Base-by-base conservation (phyloP, 176 grass and related monocot species). In the Bonia amplexicaulis region DNA sequence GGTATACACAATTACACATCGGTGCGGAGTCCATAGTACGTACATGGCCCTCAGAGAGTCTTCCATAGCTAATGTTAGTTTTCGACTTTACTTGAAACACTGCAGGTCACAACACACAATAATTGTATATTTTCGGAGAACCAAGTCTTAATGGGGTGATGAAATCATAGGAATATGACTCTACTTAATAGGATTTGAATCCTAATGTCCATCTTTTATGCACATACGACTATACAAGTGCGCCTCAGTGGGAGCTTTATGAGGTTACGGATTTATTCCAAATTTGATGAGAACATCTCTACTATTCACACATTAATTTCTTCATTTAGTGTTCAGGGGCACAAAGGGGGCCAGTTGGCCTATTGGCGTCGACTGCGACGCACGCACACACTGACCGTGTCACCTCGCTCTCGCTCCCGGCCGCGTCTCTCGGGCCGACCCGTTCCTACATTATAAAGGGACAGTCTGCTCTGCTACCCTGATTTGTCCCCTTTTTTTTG, bases 351-450 rank as follows among this genome's bases (percentile, higher is more conserved):
- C 5, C 4, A 5, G 35, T 37, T 37, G 35, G 35, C 35, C 35
- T 0, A 37, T 37, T 37, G 35, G 35, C 60, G 74, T 98, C 14
- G 82, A 49, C 42, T 96, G 91, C 70, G 86, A 91, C 69, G 51
- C 58, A 3, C 82, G 74, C 54, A 79, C 89, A 71, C 54, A 79
- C 87, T 16, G 91, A 88, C 58, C 90, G 96, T 17, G 93, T 96
- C 55, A 82, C 81, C 19, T 80, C 82, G 77, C 86, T 99, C 48
- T 26, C 83, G 0, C 83, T 99, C 33, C 89, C 78, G 15, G 85
- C 78, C 20, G 85, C 94, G 23, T 77, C 93, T 99, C 73, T 90
- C 96, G 0, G 96, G 96, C 37, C 37, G 2, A 31, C 31, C 31
- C 31, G 0, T 31, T 31, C 2, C 31, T 2, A 31, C 31, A 31